Evolutionary conservation across 179 eudicot genomes (phyloP).

Genomic region (Camellia oleifera): DNA sequence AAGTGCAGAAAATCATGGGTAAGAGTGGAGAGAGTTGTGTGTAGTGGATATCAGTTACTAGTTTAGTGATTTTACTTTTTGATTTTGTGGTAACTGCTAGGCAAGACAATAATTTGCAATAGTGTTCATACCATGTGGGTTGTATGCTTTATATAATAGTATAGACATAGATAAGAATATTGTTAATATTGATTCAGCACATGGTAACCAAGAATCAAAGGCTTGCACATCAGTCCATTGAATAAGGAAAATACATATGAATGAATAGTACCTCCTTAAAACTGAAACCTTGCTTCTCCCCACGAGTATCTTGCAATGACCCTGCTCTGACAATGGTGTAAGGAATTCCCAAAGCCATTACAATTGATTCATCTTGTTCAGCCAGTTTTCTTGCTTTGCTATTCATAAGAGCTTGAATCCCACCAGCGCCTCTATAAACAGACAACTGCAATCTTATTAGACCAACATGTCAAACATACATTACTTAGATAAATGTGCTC

Average conservation of each 20-base stretch:
- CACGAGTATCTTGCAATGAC: slow-evolving; percentile 54
- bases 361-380: slow-evolving; percentile 67
- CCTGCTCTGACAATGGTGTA: slow-evolving; percentile 83
- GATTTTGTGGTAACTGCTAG: too few species aligned
- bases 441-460: slow-evolving; percentile 82
- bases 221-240: background rate
- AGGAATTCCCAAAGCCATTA: slow-evolving; percentile 62
- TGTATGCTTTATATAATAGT: too few species aligned
- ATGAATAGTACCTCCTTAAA: slow-evolving; percentile 57
- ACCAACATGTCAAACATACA: slow-evolving; percentile 32
- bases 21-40: too few species aligned
- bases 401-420: slow-evolving; percentile 79
- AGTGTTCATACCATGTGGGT: too few species aligned
- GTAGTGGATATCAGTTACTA: too few species aligned
- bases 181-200: background rate
- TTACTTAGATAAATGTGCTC: background rate
- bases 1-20: too few species aligned
- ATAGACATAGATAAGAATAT: background rate
- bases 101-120: too few species aligned
- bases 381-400: slow-evolving; percentile 68
- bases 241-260: background rate
- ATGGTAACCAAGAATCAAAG: background rate
- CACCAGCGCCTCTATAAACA: slow-evolving; percentile 74
- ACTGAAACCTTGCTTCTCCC: slow-evolving; percentile 80
- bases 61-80: too few species aligned